A percentile compares a stretch with the other conserved stretches of the same genome.
These are phyloP conservation scores for Umbellularia californica DNA, from an alignment of 164 flowering plant species.

Conservation along the genomic window DNA sequence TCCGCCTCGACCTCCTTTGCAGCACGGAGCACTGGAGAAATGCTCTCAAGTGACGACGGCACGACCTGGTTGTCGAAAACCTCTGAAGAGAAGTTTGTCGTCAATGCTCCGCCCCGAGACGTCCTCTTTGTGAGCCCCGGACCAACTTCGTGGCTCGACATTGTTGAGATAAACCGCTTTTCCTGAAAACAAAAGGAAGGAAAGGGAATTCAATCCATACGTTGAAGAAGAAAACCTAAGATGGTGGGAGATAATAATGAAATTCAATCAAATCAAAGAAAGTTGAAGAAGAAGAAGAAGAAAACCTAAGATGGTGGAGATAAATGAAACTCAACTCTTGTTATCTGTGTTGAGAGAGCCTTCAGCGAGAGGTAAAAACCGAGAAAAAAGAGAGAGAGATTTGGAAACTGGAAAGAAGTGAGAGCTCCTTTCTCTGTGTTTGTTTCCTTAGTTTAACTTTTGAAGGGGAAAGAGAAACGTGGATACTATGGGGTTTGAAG, in stretches of 20 bases:
- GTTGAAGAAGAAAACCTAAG: not conserved
- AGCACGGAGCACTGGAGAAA: conserved; percentile 84
- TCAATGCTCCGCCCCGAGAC: conserved; percentile 76
- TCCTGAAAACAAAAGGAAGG: not conserved
- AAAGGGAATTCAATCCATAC: not conserved
- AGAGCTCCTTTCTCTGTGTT: not conserved
- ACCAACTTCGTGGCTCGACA: conserved; percentile 28
- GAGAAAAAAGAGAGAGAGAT: not conserved
- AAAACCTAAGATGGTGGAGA: too few relatives aligned
- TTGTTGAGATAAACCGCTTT: not conserved
- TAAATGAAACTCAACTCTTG: too few relatives aligned
- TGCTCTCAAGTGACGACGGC: conserved; percentile 76
- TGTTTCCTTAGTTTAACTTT: too few relatives aligned
- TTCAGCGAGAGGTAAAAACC: not conserved
- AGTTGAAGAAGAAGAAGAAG: not conserved
- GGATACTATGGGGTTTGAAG: too few relatives aligned
- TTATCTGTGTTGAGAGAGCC: not conserved
- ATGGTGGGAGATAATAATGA: too few relatives aligned
- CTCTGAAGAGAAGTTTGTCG: conserved; percentile 64
- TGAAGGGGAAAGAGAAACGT: too few relatives aligned
- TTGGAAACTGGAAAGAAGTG: not conserved
- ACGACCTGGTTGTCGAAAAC: conserved; percentile 96
- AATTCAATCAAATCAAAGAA: not conserved
- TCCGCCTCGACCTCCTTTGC: conserved; percentile 82
- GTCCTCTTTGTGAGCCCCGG: conserved; percentile 62